Conservation (phyloP, 805 yeast genomes). For the Lachancea thermotolerans region DNA sequence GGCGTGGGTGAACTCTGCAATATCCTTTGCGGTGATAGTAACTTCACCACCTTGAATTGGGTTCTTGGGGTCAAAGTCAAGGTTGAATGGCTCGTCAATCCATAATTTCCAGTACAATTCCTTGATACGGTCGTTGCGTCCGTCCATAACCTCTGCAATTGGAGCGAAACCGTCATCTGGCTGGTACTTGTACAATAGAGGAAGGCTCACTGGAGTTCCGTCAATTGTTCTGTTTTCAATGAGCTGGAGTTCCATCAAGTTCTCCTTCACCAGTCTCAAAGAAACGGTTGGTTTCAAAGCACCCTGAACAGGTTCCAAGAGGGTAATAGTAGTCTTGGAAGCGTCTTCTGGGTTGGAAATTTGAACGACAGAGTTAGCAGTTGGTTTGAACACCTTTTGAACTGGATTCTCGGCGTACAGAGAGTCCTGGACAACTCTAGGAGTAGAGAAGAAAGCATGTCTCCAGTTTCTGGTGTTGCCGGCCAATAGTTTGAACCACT, state of each 20-base stretch:
- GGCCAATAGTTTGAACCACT: constrained; percentile 79
- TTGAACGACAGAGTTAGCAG: constrained; percentile 53
- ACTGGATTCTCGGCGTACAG: constrained; percentile 75
- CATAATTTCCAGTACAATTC: constrained; percentile 96
- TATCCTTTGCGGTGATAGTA: constrained; percentile 65
- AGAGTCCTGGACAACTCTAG: constrained; percentile 77
- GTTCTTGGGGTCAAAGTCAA: constrained; percentile 62
- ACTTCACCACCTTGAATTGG: constrained; percentile 64
- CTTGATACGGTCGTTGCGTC: constrained; percentile 88
- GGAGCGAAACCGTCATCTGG: constrained; percentile 95
- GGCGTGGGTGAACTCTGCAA: constrained; percentile 92
- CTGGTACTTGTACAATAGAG: constrained; percentile 69
- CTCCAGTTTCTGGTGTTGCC: constrained; percentile 81
- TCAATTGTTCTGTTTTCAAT: constrained; percentile 87
- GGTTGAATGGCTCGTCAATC: constrained; percentile 64
- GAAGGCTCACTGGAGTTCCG: constrained; percentile 63
- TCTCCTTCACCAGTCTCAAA: constrained; percentile 44
- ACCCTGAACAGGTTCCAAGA: constrained; percentile 69
- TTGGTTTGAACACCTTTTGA: constrained; percentile 73
- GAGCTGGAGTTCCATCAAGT: constrained; percentile 60
- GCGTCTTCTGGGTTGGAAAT: constrained; percentile 47
- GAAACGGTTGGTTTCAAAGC: constrained; percentile 58
- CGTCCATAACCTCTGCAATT: constrained; percentile 80
- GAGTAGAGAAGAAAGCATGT: constrained; percentile 76
- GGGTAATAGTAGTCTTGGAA: constrained; percentile 52